Base-by-base conservation (phyloP, 164 flowering plant species). In the Nymphaea thermarum region DNA sequence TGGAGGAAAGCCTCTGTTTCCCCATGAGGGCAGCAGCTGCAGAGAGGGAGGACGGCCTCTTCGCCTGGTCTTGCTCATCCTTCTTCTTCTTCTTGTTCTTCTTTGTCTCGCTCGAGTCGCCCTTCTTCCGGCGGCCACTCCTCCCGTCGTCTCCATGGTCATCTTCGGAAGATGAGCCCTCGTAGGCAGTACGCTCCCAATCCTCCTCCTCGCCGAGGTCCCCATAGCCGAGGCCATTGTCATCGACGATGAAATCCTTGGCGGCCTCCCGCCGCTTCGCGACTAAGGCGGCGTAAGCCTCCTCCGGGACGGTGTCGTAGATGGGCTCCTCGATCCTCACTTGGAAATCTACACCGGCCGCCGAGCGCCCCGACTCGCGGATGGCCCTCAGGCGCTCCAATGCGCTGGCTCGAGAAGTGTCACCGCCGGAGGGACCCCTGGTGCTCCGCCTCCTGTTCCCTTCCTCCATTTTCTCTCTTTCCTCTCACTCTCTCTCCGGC, bases 141-240 rank as follows among this genome's bases (percentile, higher is more conserved):
- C 12, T 47, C 12, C 12, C 11, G 5, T 47, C 55, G 55, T 77
- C 88, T 16, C 81, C 85, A 36, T 87, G 89, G 2, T 83, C 79
- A 6, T 61, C 64, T 12, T 86, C 99, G 41, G 86, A 96, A 0
- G 96, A 88, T 0, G 90, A 90, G 1, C 63, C 65, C 41, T 79
- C 67, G 14, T 71, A 68, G 1, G 84, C 85, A 3, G 83, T 77
- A 16, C 69, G 71, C 3, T 87, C 70, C 99, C 99, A 92, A 65
- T 95, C 98, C 73, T 87, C 99, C 66, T 92, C 99, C 68, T 89
- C 81, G 5, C 98, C 99, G 44, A 84, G 86, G 66, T 95, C 98
- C 6, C 80, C 79, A 71, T 92, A 95, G 4, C 97, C 98, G 7
- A 86, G 80, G 44, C 89, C 94, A 55, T 90, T 81, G 65, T 90